These are phyloP conservation scores for Neoarthrinium moseri DNA, from an alignment of 2,329 filamentous ascomycete species.

Conservation along the genomic window DNA sequence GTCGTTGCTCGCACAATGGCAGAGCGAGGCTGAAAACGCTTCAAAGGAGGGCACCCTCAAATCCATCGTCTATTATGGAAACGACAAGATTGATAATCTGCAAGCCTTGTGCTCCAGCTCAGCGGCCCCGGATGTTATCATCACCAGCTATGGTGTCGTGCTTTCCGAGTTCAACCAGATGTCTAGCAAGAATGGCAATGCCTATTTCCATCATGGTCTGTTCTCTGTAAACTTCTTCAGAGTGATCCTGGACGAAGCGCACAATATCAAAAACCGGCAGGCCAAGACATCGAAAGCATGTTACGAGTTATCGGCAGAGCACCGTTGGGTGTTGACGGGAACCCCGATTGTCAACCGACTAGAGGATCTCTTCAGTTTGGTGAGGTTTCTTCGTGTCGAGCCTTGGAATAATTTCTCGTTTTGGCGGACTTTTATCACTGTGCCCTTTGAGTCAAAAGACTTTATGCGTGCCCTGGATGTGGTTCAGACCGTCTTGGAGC, in stretches of 20 bases:
- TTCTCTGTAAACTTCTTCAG: slow-evolving; percentile 95
- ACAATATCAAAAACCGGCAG: slow-evolving; percentile 85
- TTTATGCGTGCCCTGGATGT: slow-evolving; percentile 93
- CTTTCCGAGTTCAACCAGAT: slow-evolving; percentile 86
- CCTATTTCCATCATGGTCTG: slow-evolving; percentile 66
- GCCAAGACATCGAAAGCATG: slow-evolving; percentile 95
- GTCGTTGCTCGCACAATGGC: slow-evolving; percentile 95
- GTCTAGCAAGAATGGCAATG: slow-evolving; percentile 62
- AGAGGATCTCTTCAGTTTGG: slow-evolving; percentile 90
- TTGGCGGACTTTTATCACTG: slow-evolving; percentile 98
- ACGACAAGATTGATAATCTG: slow-evolving; percentile 77
- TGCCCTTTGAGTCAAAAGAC: slow-evolving; percentile 93
- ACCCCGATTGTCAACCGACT: slow-evolving; percentile 96
- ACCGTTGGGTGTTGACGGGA: slow-evolving; percentile 91
- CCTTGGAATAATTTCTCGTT: slow-evolving; percentile 99
- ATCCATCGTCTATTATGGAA: slow-evolving; percentile 87
- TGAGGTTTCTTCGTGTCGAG: slow-evolving; percentile 89
- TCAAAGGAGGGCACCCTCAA: slow-evolving; percentile 82
- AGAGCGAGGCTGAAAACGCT: slow-evolving; percentile 89
- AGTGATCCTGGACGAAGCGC: slow-evolving; percentile 91
- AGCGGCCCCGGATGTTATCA: slow-evolving; percentile 82
- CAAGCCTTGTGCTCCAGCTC: slow-evolving; percentile 72
- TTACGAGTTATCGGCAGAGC: slow-evolving; percentile 80
- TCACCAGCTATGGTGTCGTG: slow-evolving; percentile 91
- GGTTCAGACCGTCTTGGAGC: slow-evolving; percentile 94